Conservation (phyloP, 352 stramenopile genomes). For the Globisporangium takayamanum region DNA sequence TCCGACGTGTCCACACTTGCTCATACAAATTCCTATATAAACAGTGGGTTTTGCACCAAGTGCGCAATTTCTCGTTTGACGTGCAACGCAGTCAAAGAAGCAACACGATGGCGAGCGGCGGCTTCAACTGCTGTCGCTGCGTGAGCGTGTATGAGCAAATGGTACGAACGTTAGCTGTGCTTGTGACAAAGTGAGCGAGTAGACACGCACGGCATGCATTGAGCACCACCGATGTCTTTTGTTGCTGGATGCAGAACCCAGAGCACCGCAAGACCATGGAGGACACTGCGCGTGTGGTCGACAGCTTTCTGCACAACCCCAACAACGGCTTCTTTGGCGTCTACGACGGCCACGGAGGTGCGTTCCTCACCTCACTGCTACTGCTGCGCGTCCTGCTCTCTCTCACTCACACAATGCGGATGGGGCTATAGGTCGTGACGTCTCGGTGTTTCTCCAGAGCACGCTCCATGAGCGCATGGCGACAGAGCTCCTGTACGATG, state of each 20-base stretch:
- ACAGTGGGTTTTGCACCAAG: not conserved
- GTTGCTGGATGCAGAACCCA: constrained; percentile 40
- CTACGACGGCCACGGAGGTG: constrained; percentile 76
- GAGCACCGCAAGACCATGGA: constrained; percentile 77
- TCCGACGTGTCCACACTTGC: too few relatives aligned
- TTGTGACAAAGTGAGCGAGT: not conserved
- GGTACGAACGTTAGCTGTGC: constrained; percentile 20
- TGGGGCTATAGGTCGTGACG: constrained; percentile 35
- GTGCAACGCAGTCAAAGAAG: not conserved
- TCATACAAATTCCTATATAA: constrained; percentile 3
- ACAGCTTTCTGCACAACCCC: constrained; percentile 46
- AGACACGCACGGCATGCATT: not conserved
- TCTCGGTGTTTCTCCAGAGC: constrained; percentile 64
- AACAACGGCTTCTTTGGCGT: constrained; percentile 74
- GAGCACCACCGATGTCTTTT: not conserved
- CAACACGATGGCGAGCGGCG: not conserved
- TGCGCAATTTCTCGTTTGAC: not conserved
- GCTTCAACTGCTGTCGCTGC: constrained; percentile 50
- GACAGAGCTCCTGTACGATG: constrained; percentile 29
- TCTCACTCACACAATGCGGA: not conserved
- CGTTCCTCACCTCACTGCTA: not conserved
- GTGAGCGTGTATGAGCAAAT: constrained; percentile 79
- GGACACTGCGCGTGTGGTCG: constrained; percentile 66
- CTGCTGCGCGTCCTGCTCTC: too few relatives aligned
- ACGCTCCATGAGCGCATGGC: constrained; percentile 58